Percentiles rank a stretch among this genome's conserved stretches.
These are phyloP conservation scores for Viridothelium virens DNA, from an alignment of 495 filamentous ascomycete genomes.

Conservation along the genomic window DNA sequence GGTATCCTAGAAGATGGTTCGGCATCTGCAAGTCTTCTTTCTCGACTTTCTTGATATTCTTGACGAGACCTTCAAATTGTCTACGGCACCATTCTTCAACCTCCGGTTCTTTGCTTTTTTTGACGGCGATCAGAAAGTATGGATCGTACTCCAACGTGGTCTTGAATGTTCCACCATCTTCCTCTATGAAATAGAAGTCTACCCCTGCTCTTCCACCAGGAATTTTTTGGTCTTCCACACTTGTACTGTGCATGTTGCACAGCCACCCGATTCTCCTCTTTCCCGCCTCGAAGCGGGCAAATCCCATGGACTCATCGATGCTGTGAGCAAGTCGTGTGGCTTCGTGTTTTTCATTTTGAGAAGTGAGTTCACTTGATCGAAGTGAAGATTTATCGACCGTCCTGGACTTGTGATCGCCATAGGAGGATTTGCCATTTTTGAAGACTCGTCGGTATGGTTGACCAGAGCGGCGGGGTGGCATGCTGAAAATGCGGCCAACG, in stretches of 20 bases:
- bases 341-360: slow-evolving; percentile 78
- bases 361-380: slow-evolving; percentile 72
- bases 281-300: slow-evolving; percentile 84
- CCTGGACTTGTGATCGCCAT: slow-evolving; percentile 47
- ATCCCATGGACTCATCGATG: slow-evolving; percentile 93
- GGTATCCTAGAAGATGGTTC: slow-evolving; percentile 89
- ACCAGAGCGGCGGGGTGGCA: slow-evolving; percentile 38
- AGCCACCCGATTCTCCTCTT: slow-evolving; percentile 85
- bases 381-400: slow-evolving; percentile 72
- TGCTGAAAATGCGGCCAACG: neutral
- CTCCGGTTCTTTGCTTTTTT: slow-evolving; percentile 78
- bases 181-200: slow-evolving; percentile 95
- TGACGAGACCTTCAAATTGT: slow-evolving; percentile 76
- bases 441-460: slow-evolving; percentile 26
- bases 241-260: slow-evolving; percentile 86
- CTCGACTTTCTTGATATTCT: slow-evolving; percentile 64
- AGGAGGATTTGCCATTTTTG: slow-evolving; percentile 26
- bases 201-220: slow-evolving; percentile 79
- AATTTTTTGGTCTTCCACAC: slow-evolving; percentile 73
- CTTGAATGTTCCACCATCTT: slow-evolving; percentile 81
- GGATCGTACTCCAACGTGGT: slow-evolving; percentile 94
- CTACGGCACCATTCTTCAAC: slow-evolving; percentile 93
- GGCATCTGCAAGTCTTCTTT: slow-evolving; percentile 88
- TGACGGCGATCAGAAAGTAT: slow-evolving; percentile 88
- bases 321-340: slow-evolving; percentile 71